These are phyloP conservation scores for Madurella mycetomatis DNA, from an alignment of 2,329 filamentous ascomycete genomes.

Conservation along the genomic window DNA sequence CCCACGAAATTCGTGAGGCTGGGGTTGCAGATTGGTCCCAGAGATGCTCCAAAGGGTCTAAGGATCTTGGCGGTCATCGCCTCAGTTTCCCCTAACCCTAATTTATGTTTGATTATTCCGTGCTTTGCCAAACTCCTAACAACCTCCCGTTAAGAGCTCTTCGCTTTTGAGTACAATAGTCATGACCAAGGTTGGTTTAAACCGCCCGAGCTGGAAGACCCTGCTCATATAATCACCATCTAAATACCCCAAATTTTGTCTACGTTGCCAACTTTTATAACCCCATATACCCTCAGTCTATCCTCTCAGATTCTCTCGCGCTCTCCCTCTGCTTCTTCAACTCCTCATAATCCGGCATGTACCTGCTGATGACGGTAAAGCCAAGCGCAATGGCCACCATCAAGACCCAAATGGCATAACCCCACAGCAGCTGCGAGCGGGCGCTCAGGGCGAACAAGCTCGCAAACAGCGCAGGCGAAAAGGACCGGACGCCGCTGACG, in stretches of 20 bases:
- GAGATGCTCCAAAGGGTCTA: not conserved
- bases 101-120: not conserved
- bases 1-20: constrained; percentile 16
- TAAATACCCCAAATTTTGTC: not conserved
- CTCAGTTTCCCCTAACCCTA: not conserved
- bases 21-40: constrained; percentile 2
- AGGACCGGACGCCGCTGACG: constrained; percentile 56
- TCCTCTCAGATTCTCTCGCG: constrained; percentile 3
- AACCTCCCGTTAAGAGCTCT: too few relatives aligned
- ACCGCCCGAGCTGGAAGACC: not conserved
- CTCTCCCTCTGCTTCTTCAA: constrained; percentile 21
- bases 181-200: too few relatives aligned
- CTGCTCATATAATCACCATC: not conserved
- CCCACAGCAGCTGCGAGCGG: constrained; percentile 54
- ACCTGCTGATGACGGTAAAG: constrained; percentile 31
- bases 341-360: constrained; percentile 35
- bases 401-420: constrained; percentile 63
- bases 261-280: not conserved
- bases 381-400: constrained; percentile 38
- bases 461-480: constrained; percentile 62
- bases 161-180: too few relatives aligned
- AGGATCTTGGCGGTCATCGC: not conserved
- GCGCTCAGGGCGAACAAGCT: constrained; percentile 66
- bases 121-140: too few relatives aligned
- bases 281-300: not conserved